Evolutionary conservation across 139 green algal species (phyloP).

Genomic region (Chlorella vulgaris): DNA sequence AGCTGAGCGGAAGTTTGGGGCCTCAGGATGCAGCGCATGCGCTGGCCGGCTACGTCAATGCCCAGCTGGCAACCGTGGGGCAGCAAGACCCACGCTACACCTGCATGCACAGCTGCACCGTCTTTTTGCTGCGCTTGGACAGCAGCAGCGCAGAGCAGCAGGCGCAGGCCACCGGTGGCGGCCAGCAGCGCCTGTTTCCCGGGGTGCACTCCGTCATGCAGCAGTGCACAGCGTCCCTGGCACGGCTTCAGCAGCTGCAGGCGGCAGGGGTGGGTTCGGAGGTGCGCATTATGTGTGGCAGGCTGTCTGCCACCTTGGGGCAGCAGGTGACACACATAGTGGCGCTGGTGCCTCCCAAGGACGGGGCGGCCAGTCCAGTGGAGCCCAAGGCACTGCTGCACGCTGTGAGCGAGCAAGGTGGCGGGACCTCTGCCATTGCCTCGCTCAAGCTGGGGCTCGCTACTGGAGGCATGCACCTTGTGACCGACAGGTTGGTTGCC

Average conservation of each 20-base stretch:
- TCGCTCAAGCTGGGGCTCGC: not conserved
- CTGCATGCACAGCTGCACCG: not conserved
- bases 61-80: slow-evolving; percentile 1
- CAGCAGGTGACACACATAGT: slow-evolving; percentile 5
- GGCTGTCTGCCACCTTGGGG: not conserved
- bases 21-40: not conserved
- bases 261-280: not conserved
- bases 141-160: not conserved
- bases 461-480: not conserved
- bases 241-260: slow-evolving; percentile 2
- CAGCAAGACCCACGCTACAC: slow-evolving; percentile 4
- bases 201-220: not conserved
- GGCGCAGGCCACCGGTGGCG: not conserved
- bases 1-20: not conserved
- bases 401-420: slow-evolving; percentile 3
- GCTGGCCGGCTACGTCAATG: slow-evolving; percentile 2
- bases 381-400: slow-evolving; percentile 11
- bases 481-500: not conserved
- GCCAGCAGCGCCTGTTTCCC: not conserved
- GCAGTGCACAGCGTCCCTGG: not conserved
- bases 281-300: slow-evolving; percentile 1
- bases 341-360: not conserved
- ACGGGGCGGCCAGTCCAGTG: not conserved
- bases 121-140: slow-evolving; percentile 1
- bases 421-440: not conserved